Evolutionary conservation across 2,329 filamentous ascomycete genomes (phyloP).

Genomic region (Neonectria magnoliae): DNA sequence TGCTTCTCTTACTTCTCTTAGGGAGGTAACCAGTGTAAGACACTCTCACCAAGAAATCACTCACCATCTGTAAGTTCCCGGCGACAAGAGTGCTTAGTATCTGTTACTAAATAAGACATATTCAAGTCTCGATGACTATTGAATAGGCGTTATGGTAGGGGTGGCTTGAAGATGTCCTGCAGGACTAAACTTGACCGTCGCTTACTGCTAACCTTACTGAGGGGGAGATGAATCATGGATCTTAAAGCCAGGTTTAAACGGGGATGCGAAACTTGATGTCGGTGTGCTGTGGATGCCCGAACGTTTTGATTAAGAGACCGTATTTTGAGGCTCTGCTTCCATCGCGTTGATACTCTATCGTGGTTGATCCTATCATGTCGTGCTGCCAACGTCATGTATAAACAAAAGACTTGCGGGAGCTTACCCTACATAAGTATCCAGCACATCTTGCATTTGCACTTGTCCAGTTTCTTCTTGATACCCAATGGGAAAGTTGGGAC

Average conservation of each 20-base stretch:
- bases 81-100: too few species aligned
- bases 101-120: too few species aligned
- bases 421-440: constrained; percentile 2
- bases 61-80: too few species aligned
- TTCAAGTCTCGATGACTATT: too few species aligned
- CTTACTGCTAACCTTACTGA: constrained; percentile 15
- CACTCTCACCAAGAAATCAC: too few species aligned
- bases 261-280: neutral
- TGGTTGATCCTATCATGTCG: neutral
- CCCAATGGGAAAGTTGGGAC: neutral
- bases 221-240: constrained; percentile 10
- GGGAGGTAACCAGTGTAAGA: too few species aligned
- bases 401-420: neutral
- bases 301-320: neutral
- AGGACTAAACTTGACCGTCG: neutral
- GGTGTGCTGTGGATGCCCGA: neutral
- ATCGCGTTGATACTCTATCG: neutral
- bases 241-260: constrained; percentile 5
- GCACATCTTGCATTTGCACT: neutral
- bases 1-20: too few species aligned
- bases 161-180: neutral
- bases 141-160: too few species aligned
- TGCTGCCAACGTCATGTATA: neutral
- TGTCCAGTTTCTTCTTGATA: neutral
- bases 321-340: neutral